phyloP scores from a whole-genome alignment of 1,284 basidiomycete genomes.

The Pseudozyma sp. region DNA sequence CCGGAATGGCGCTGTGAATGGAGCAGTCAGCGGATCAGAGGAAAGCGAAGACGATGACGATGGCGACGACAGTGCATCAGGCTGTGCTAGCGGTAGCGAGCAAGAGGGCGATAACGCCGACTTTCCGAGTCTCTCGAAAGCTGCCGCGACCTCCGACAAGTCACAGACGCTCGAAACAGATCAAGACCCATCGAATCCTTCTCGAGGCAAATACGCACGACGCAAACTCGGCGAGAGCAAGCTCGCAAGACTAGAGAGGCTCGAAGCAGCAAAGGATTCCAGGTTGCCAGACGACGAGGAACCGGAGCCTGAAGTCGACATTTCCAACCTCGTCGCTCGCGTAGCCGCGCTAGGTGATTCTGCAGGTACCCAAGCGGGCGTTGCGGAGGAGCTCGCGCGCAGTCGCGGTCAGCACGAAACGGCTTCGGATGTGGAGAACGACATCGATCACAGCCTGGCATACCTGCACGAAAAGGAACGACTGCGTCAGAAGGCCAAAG shows the following conservation, averaged over 20 bases:
- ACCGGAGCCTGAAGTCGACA: constrained; percentile 64
- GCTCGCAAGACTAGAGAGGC: constrained; percentile 47
- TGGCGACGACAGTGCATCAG: constrained; percentile 7
- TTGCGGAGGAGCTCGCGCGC: constrained; percentile 29
- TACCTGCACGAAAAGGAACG: constrained; percentile 54
- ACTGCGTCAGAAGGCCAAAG: constrained; percentile 39
- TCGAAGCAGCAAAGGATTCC: constrained; percentile 50
- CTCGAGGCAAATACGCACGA: constrained; percentile 51
- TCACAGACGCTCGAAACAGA: constrained; percentile 5
- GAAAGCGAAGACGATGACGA: constrained; percentile 1
- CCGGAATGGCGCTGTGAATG: not conserved
- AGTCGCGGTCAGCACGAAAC: constrained; percentile 44
- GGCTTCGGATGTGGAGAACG: constrained; percentile 52
- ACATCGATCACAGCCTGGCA: constrained; percentile 56
- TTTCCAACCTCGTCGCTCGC: constrained; percentile 52
- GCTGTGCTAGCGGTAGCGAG: constrained; percentile 11
- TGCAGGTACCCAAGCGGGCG: constrained; percentile 34
- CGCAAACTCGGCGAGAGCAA: constrained; percentile 57
- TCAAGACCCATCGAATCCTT: constrained; percentile 23
- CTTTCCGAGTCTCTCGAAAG: constrained; percentile 35
- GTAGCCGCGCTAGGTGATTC: constrained; percentile 53
- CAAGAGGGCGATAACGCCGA: constrained; percentile 26
- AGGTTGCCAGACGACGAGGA: constrained; percentile 47
- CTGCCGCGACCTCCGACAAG: constrained; percentile 14
- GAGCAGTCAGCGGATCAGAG: not conserved